Evolutionary conservation across 345 rosid genomes (phyloP).

Genomic region (Moringa oleifera): DNA sequence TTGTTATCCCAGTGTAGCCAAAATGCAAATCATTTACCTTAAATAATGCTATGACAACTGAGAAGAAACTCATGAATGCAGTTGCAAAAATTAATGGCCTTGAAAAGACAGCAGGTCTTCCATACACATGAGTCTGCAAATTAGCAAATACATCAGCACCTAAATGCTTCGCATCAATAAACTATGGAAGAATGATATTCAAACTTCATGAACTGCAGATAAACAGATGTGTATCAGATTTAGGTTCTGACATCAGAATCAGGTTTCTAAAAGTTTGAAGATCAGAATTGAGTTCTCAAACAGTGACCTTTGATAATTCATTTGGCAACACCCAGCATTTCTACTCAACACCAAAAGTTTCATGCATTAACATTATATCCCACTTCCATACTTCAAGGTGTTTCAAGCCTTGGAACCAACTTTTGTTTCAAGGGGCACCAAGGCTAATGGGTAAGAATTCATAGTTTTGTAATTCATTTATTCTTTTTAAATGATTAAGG

Average conservation of each 20-base stretch:
- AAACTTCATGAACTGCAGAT: neutral
- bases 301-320: too few relatives aligned
- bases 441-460: too few relatives aligned
- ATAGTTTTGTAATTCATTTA: too few relatives aligned
- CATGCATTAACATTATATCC: too few relatives aligned
- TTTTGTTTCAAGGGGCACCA: too few relatives aligned
- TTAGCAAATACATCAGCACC: slow-evolving; percentile 13
- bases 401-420: too few relatives aligned
- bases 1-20: neutral
- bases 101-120: slow-evolving; percentile 57
- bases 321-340: too few relatives aligned
- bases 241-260: neutral
- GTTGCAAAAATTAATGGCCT: slow-evolving; percentile 85
- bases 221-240: neutral
- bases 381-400: neutral
- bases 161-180: slow-evolving; percentile 3
- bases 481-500: too few relatives aligned
- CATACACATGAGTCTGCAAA: slow-evolving; percentile 70
- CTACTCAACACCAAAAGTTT: too few relatives aligned
- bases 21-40: slow-evolving; percentile 44
- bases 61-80: slow-evolving; percentile 96
- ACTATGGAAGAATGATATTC: neutral
- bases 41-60: slow-evolving; percentile 88
- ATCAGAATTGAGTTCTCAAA: neutral
- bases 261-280: neutral